A percentile compares a stretch with the other conserved stretches of the same genome.
These are phyloP conservation scores for Ilex aquifolium DNA, from an alignment of 257 asterid species.

Conservation along the genomic window DNA sequence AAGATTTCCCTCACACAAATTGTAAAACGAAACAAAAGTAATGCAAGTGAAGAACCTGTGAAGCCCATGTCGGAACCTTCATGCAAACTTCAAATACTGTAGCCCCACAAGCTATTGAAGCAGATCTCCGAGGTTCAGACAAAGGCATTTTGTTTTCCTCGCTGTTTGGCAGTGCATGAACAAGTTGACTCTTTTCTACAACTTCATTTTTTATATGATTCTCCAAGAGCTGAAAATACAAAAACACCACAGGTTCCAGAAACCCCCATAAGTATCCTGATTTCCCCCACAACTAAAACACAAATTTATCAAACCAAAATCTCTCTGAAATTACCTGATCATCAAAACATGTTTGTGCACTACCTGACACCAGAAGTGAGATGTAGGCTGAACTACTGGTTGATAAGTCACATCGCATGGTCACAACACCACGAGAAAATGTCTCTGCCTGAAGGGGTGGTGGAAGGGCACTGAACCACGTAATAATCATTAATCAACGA, in stretches of 20 bases:
- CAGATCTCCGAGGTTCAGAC: constrained; percentile 84
- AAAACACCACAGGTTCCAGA: background rate
- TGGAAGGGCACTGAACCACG: constrained; percentile 76
- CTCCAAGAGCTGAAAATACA: constrained; percentile 58
- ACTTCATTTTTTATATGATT: constrained; percentile 94
- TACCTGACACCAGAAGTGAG: constrained; percentile 91
- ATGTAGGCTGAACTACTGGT: constrained; percentile 92
- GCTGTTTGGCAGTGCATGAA: constrained; percentile 45
- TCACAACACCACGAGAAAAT: constrained; percentile 94
- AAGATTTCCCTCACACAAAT: too few species aligned
- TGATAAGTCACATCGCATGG: constrained; percentile 94
- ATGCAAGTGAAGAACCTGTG: constrained; percentile 53
- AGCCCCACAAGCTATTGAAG: constrained; percentile 92
- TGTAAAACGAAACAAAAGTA: background rate
- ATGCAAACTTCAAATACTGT: constrained; percentile 76
- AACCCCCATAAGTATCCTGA: background rate
- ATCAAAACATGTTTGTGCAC: constrained; percentile 96
- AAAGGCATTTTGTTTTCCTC: constrained; percentile 50
- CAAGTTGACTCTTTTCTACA: constrained; percentile 63
- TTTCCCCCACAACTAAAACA: background rate
- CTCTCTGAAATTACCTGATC: constrained; percentile 53
- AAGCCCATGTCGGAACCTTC: constrained; percentile 96
- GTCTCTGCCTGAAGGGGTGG: constrained; percentile 98
- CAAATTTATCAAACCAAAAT: background rate
- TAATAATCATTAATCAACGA: background rate